phyloP scores from a whole-genome alignment of 768 basidiomycete genomes.

The Lactarius psammicola region DNA sequence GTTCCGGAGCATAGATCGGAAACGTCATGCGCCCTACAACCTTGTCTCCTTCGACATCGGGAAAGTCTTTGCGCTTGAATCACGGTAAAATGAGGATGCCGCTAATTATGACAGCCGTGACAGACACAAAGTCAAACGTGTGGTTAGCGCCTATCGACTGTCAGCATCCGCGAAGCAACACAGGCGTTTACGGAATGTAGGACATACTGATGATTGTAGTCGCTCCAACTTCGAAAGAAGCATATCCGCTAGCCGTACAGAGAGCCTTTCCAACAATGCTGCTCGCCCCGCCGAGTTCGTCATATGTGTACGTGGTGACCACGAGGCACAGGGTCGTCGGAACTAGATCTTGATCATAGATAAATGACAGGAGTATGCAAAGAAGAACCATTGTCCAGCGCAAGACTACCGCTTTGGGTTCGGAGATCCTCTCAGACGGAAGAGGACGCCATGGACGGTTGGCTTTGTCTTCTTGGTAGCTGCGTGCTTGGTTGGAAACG shows the following conservation, averaged over 20 bases:
- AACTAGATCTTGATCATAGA: conserved; percentile 26
- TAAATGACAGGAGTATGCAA: conserved; percentile 25
- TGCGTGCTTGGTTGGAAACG: conserved; percentile 32
- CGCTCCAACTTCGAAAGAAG: conserved; percentile 30
- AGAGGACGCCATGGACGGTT: conserved; percentile 34
- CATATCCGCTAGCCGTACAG: conserved; percentile 28
- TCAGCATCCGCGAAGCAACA: conserved; percentile 1
- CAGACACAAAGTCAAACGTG: conserved; percentile 23
- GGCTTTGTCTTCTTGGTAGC: conserved; percentile 29
- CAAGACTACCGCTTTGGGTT: conserved; percentile 22
- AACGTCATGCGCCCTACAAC: conserved; percentile 29
- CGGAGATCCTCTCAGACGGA: conserved; percentile 31
- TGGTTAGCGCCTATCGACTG: conserved; percentile 5
- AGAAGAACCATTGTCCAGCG: conserved; percentile 27
- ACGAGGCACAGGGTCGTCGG: conserved; percentile 27
- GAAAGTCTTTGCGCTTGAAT: conserved; percentile 33
- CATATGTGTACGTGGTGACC: conserved; percentile 27
- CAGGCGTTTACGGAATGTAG: not conserved
- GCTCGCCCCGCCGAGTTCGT: conserved; percentile 19
- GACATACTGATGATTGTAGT: conserved; percentile 23
- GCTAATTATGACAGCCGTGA: conserved; percentile 26
- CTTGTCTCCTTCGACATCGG: conserved; percentile 32
- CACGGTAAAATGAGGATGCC: conserved; percentile 29
- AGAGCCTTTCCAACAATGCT: conserved; percentile 28
- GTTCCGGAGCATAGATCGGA: conserved; percentile 29